phyloP scores from a whole-genome alignment of 148 eudicot species.

The Silene uniflora region DNA sequence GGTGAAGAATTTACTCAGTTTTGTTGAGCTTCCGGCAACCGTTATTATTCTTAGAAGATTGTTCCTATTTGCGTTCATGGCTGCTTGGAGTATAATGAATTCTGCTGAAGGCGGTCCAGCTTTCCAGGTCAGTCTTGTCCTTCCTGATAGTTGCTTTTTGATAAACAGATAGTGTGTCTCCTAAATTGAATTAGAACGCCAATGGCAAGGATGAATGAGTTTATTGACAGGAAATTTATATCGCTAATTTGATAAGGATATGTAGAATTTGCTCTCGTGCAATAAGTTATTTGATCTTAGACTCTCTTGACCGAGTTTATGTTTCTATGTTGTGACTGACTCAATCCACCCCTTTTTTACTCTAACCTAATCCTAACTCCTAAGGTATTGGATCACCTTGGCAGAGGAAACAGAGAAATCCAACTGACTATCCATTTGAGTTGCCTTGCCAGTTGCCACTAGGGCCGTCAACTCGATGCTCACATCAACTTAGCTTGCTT shows the following conservation, averaged over 20 bases:
- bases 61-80: slow-evolving; percentile 81
- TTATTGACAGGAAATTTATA: neutral
- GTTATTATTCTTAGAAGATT: slow-evolving; percentile 79
- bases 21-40: slow-evolving; percentile 79
- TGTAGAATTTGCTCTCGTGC: neutral
- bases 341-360: neutral
- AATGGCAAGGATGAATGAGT: neutral
- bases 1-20: slow-evolving; percentile 74
- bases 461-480: neutral
- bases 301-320: neutral
- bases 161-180: neutral
- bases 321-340: neutral
- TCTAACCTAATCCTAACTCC: neutral
- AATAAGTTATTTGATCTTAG: neutral
- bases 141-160: neutral
- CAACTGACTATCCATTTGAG: neutral
- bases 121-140: slow-evolving; percentile 62
- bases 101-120: slow-evolving; percentile 96
- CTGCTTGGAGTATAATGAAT: slow-evolving; percentile 90
- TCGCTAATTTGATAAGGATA: neutral
- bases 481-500: neutral
- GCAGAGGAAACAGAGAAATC: neutral
- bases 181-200: neutral
- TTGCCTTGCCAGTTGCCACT: neutral
- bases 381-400: neutral